Evolutionary conservation across 192 early-diverging fungal species (phyloP).

Genomic region (Entophlyctis luteolus): DNA sequence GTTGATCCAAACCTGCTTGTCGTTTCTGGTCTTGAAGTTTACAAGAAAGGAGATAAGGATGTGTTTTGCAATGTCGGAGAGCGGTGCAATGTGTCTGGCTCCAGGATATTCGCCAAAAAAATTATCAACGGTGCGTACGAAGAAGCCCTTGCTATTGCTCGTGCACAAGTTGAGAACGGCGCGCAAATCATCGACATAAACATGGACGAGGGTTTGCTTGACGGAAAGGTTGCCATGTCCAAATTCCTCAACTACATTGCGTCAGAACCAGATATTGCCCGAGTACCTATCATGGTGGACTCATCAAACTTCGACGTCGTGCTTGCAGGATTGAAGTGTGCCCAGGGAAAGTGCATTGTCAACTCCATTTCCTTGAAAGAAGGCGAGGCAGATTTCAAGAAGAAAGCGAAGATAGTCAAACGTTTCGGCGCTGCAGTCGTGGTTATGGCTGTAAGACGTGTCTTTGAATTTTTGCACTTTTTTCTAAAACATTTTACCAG

Average conservation of each 20-base stretch:
- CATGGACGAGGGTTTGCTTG: slow-evolving; percentile 95
- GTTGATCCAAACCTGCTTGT: slow-evolving; percentile 65
- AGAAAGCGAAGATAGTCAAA: slow-evolving; percentile 81
- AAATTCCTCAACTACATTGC: slow-evolving; percentile 90
- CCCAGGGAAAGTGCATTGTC: slow-evolving; percentile 96
- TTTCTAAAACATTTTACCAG: slow-evolving; percentile 19
- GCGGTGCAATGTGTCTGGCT: slow-evolving; percentile 95
- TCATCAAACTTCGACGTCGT: slow-evolving; percentile 98
- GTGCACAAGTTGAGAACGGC: slow-evolving; percentile 90
- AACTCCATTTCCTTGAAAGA: slow-evolving; percentile 96
- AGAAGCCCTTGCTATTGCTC: slow-evolving; percentile 88
- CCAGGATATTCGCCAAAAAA: slow-evolving; percentile 90
- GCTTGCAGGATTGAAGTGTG: slow-evolving; percentile 90
- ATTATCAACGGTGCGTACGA: slow-evolving; percentile 89
- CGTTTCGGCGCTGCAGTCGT: slow-evolving; percentile 93
- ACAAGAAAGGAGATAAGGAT: slow-evolving; percentile 73
- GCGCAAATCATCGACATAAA: slow-evolving; percentile 94
- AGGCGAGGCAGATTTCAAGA: slow-evolving; percentile 87
- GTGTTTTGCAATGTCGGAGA: slow-evolving; percentile 95
- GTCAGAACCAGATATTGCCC: slow-evolving; percentile 88
- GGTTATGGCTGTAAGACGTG: slow-evolving; percentile 88
- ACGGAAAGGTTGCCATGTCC: slow-evolving; percentile 89
- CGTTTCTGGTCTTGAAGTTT: slow-evolving; percentile 79
- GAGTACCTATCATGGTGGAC: slow-evolving; percentile 90
- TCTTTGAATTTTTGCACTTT: slow-evolving; percentile 1